Evolutionary conservation across 2,329 filamentous ascomycete genomes (phyloP).

Genomic region (Colletotrichum sp.): DNA sequence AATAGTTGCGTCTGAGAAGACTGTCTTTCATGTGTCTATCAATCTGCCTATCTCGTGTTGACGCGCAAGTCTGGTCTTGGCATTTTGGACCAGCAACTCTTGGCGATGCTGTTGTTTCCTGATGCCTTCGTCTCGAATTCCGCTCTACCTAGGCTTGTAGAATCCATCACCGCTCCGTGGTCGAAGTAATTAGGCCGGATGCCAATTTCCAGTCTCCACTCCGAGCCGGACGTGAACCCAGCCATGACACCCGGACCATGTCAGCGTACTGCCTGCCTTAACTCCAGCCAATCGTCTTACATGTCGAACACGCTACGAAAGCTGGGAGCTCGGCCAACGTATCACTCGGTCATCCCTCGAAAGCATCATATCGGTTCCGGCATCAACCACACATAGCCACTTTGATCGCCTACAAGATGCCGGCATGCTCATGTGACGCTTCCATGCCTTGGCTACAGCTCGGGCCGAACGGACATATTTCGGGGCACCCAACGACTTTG

Average conservation of each 20-base stretch:
- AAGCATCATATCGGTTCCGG: fast-evolving
- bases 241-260: neutral
- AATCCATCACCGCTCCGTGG: neutral
- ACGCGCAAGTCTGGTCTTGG: neutral
- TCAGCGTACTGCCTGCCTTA: neutral
- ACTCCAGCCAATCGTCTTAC: neutral
- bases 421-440: neutral
- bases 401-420: neutral
- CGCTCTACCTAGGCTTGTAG: neutral
- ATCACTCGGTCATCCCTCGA: neutral
- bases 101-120: neutral
- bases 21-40: neutral
- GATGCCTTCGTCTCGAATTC: neutral
- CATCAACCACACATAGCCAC: neutral
- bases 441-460: neutral
- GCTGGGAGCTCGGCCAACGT: fast-evolving
- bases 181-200: neutral
- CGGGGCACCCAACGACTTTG: neutral
- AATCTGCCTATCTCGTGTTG: neutral
- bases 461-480: neutral
- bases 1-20: neutral
- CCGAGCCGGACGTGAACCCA: neutral
- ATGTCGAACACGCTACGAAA: neutral
- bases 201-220: neutral
- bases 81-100: neutral